Evolutionary conservation across 805 yeast species (phyloP), one percentile per base, ranked within the genome.

Genomic region (Candida quercuum): DNA sequence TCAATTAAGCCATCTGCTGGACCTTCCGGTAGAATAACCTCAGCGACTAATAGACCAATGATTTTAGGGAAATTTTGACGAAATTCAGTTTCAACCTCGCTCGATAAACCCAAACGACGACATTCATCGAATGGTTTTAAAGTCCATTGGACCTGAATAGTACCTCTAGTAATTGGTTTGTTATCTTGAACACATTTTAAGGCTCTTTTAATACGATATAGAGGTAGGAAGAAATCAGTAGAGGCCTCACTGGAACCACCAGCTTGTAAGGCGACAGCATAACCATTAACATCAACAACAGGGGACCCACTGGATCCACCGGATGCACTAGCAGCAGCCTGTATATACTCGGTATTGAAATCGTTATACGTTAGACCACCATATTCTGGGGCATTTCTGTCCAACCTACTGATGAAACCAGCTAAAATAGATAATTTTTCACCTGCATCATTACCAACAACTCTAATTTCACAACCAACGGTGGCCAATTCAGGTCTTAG

Each of bases 291-390:
- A 58, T 87, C 82, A 3, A 89, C 95, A n/a, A 89, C 97, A 0
- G 97, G 97, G 4, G 96, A 86, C 8, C 97, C 97, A 34, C 93
- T 81, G 4, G 96, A 87, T 3, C 97, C 97, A 22, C 97, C 97
- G 14, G 95, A 82, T 0, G 97, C 96, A 42, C 88, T 76, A 1
- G 97, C 96, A 7, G 97, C 96, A 1, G 96, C 96, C 62, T 88
- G 96, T 39, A 88, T 86, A 61, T 88, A 88, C 59, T 86, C 95
- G 1, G 96, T 87, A 58, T 88, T 87, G 71, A 87, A 88, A 66
- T 88, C 97, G 56, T 86, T 87, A 60, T 88, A 89, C 13, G 94
- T 81, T 54, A 84, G 66, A 20, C 78, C 78, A 34, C 96, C 97
- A 53, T 89, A 89, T 46, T 86, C 95, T 2, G 97, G 97, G 6